Conservation (phyloP, 495 filamentous ascomycete species). For the Lasiosphaeriaceae sp. region DNA sequence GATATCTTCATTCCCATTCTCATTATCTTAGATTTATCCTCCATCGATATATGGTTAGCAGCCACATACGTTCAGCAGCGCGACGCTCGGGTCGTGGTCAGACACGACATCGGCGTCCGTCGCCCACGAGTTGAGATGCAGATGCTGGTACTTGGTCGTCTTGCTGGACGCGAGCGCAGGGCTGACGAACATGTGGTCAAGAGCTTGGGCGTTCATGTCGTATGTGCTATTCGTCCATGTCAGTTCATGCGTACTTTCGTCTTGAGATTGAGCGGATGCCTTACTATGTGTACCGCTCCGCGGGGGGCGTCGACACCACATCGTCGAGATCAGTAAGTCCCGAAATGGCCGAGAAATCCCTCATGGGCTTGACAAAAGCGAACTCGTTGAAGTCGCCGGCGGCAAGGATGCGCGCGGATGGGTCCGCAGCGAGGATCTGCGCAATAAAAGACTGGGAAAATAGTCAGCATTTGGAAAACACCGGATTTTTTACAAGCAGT, state of each 20-base stretch:
- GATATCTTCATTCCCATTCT: no score
- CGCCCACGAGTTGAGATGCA: constrained; percentile 61
- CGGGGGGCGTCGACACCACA: constrained; percentile 33
- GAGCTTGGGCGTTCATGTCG: constrained; percentile 43
- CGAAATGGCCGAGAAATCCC: constrained; percentile 37
- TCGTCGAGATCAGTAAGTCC: constrained; percentile 53
- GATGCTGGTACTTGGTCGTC: constrained; percentile 48
- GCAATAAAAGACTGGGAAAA: constrained; percentile 28
- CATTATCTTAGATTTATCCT: no score
- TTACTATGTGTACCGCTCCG: constrained; percentile 58
- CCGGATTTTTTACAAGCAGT: not conserved
- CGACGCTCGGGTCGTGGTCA: constrained; percentile 61
- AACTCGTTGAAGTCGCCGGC: constrained; percentile 66
- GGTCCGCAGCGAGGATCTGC: constrained; percentile 40
- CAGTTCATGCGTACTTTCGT: no score
- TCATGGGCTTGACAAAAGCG: constrained; percentile 48
- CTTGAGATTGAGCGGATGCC: not conserved
- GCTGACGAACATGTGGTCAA: constrained; percentile 61
- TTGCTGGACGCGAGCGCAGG: constrained; percentile 22
- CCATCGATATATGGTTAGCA: not conserved
- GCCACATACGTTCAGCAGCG: constrained; percentile 49
- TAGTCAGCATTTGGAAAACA: not conserved
- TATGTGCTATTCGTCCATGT: constrained; percentile 19
- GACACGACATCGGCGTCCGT: constrained; percentile 38
- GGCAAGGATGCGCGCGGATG: constrained; percentile 41